These are phyloP conservation scores for Salvia miltiorrhiza DNA, from an alignment of 257 asterid genomes.

Conservation along the genomic window DNA sequence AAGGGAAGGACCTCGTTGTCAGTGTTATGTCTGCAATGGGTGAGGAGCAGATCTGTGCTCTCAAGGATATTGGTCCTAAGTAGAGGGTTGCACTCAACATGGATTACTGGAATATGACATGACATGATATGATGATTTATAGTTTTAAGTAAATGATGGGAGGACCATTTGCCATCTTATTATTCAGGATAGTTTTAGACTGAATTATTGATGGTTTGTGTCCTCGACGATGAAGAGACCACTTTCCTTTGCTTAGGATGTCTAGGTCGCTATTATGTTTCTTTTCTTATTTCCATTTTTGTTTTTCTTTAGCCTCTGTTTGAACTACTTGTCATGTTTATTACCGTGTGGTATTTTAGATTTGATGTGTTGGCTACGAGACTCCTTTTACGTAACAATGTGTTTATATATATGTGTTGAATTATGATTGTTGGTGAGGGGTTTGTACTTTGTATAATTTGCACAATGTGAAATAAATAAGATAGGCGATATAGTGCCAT, in stretches of 20 bases:
- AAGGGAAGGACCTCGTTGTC: conserved; percentile 87
- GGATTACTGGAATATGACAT: too few species aligned
- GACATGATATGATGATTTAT: not conserved
- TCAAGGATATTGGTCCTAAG: conserved; percentile 88
- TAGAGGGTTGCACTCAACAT: conserved; percentile 15
- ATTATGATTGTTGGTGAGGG: not conserved
- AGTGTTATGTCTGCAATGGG: conserved; percentile 95
- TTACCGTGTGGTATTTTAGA: conserved; percentile 8
- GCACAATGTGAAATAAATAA: too few species aligned
- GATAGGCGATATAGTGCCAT: too few species aligned
- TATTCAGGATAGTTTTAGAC: conserved; percentile 17
- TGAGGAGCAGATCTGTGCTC: conserved; percentile 89
- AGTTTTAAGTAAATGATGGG: conserved; percentile 28
- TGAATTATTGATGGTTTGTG: conserved; percentile 17
- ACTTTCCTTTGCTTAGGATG: conserved; percentile 1
- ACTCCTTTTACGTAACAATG: not conserved
- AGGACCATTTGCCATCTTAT: conserved; percentile 11
- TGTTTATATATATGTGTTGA: not conserved
- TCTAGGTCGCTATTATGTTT: conserved; percentile 11
- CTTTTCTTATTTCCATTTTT: not conserved
- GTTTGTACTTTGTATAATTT: not conserved
- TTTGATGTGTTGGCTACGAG: conserved; percentile 5
- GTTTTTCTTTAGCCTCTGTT: not conserved
- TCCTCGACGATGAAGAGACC: conserved; percentile 22
- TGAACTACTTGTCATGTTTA: not conserved